These are phyloP conservation scores for Acanthamoeba royreba DNA, from an alignment of 208 protist species.

Conservation along the genomic window DNA sequence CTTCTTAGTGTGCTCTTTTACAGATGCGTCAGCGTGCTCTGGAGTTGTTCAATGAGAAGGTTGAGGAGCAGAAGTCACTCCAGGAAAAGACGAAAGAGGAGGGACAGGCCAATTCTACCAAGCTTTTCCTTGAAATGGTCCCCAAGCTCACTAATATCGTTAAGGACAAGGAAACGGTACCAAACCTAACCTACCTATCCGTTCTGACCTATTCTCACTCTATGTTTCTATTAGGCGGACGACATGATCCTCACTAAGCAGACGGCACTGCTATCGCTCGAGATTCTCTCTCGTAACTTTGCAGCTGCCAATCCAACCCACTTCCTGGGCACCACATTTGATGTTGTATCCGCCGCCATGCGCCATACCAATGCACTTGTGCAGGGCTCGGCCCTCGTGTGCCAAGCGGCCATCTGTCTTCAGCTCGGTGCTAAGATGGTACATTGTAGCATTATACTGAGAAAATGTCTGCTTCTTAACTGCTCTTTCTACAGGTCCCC, in stretches of 20 bases:
- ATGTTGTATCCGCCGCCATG: not conserved
- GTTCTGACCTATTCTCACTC: not conserved
- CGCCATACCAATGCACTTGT: not conserved
- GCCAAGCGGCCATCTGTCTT: not conserved
- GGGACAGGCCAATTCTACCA: not conserved
- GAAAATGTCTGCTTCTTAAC: too few species aligned
- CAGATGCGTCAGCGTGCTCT: not conserved
- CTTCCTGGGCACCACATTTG: not conserved
- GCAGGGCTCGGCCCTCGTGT: not conserved
- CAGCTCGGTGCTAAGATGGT: not conserved
- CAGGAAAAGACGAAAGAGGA: not conserved
- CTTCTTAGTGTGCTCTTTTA: not conserved
- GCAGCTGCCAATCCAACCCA: not conserved
- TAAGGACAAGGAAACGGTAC: not conserved
- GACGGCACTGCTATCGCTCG: not conserved
- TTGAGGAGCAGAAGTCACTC: not conserved
- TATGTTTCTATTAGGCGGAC: not conserved
- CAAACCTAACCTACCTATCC: not conserved
- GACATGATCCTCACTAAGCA: not conserved
- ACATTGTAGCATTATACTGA: too few species aligned
- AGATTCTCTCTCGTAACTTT: constrained; percentile 21
- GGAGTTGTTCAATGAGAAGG: constrained; percentile 24
- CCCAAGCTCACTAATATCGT: not conserved
- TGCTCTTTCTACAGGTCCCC: too few species aligned
- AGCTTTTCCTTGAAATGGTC: constrained; percentile 20